Percentiles rank a stretch among this genome's conserved stretches.
These are phyloP conservation scores for Penicillium paxilli DNA, from an alignment of 495 filamentous ascomycete species.

Conservation along the genomic window DNA sequence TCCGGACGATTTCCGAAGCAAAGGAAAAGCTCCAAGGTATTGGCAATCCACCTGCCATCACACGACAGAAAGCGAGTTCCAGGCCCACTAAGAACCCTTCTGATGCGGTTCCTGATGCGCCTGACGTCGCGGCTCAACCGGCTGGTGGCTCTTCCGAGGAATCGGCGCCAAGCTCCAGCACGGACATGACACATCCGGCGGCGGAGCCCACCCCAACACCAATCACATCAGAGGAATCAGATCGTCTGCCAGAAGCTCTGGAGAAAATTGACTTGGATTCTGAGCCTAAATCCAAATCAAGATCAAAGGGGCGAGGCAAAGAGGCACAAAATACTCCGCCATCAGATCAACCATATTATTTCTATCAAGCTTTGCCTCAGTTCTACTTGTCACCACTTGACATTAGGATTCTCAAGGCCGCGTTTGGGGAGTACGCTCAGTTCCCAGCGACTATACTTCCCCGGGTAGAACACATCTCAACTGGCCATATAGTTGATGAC, in stretches of 20 bases:
- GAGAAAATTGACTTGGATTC: slow-evolving; percentile 21
- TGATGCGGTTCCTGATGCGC: slow-evolving; percentile 24
- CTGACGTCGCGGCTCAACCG: slow-evolving; percentile 37
- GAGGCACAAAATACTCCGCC: slow-evolving; percentile 27
- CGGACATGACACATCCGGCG: slow-evolving; percentile 1
- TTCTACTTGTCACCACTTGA: slow-evolving; percentile 93
- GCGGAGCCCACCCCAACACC: slow-evolving; percentile 7
- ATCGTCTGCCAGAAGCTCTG: slow-evolving; percentile 32
- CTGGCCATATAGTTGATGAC: slow-evolving; percentile 89
- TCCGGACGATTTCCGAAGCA: slow-evolving; percentile 65
- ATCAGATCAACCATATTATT: slow-evolving; percentile 62
- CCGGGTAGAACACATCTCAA: slow-evolving; percentile 86
- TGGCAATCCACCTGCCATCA: slow-evolving; percentile 63
- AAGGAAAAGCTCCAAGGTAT: slow-evolving; percentile 72
- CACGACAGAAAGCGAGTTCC: slow-evolving; percentile 50
- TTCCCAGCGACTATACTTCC: slow-evolving; percentile 92
- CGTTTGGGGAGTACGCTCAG: slow-evolving; percentile 77
- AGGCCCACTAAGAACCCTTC: slow-evolving; percentile 46
- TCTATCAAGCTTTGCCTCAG: slow-evolving; percentile 87
- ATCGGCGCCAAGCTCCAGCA: slow-evolving; percentile 4
- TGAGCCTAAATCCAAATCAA: slow-evolving; percentile 24
- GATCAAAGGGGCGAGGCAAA: slow-evolving; percentile 24
- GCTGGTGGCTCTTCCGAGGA: slow-evolving; percentile 38
- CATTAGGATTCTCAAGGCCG: slow-evolving; percentile 89
- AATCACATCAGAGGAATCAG: slow-evolving; percentile 20